Base-by-base conservation (phyloP, 345 rosid genomes). In the Lumnitzera racemosa region DNA sequence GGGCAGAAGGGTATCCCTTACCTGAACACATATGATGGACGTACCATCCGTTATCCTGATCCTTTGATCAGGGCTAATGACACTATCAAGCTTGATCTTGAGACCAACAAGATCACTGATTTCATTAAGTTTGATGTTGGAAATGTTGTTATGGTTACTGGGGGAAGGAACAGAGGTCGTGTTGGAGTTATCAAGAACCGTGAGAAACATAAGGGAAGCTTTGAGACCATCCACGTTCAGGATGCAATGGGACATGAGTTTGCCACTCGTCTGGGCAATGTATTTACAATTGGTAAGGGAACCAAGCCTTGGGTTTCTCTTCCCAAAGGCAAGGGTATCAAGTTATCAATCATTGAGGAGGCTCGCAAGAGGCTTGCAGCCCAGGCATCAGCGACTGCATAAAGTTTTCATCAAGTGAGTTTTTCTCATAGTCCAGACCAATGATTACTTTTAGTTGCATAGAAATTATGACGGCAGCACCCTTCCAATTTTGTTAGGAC, bases 171-270 rank as follows among this genome's bases (percentile, higher is more conserved):
- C 55, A 52, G 55, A 52, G 55, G 55, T 23, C 17, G 55, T 15
- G 55, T 52, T 11, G 55, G 55, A 52, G 55, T 52, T 11, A 23
- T 52, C 25, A 52, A 52, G 55, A 52, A 52, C 55, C 17, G 55
- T 25, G 55, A 52, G 55, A 52, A 52, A n/a, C 55, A 52, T 16
- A 52, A 52, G 55, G 55, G 55, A 52, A 52, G 55, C 55, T 52
- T 52, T 52, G 55, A 52, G 25, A 52, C 55, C 13, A 25, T 52
- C 55, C 55, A 52, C 27, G 25, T 52, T 25, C 55, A 52, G 55
- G 55, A 52, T 25, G 20, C 55, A 23, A 52, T 25, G 17, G 55
- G 55, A 25, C 55, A 52, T 13, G 55, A 52, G 55, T 52, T 52
- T 52, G 55, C 55, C 4, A 52, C 31, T 52, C 55, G 55, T 12